Conservation (phyloP, 2,329 filamentous ascomycete genomes). For the Pestalotiopsis sp. region DNA sequence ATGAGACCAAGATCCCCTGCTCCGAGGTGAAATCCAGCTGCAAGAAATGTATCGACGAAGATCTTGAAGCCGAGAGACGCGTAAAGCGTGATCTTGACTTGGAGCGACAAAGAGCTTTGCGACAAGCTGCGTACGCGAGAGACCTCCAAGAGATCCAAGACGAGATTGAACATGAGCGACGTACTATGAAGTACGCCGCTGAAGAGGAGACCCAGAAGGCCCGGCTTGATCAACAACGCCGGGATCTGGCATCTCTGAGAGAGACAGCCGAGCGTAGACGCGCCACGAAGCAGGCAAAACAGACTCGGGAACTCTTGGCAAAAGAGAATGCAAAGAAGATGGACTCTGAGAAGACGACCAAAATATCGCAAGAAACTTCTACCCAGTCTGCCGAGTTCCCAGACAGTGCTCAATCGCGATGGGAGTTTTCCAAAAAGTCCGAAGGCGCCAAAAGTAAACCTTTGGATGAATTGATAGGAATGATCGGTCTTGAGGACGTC, state of each 20-base stretch:
- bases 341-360: background rate
- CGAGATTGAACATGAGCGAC: constrained; percentile 51
- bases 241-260: constrained; percentile 31
- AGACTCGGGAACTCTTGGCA: constrained; percentile 11
- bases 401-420: constrained; percentile 50
- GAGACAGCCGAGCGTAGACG: too few relatives aligned
- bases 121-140: constrained; percentile 44
- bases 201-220: constrained; percentile 47
- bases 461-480: constrained; percentile 66
- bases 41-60: constrained; percentile 52
- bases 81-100: constrained; percentile 49
- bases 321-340: background rate
- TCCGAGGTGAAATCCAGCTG: constrained; percentile 43
- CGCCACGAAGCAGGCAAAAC: constrained; percentile 15
- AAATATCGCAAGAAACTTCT: background rate
- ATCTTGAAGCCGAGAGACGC: constrained; percentile 43
- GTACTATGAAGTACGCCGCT: constrained; percentile 39
- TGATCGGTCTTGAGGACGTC: constrained; percentile 72
- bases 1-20: constrained; percentile 52
- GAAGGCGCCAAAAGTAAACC: constrained; percentile 52
- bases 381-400: background rate
- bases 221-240: constrained; percentile 44
- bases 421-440: constrained; percentile 60
- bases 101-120: constrained; percentile 46
- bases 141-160: constrained; percentile 53